phyloP scores from a whole-genome alignment of 2,329 filamentous ascomycete genomes.

The Aspergillus ochraceus region DNA sequence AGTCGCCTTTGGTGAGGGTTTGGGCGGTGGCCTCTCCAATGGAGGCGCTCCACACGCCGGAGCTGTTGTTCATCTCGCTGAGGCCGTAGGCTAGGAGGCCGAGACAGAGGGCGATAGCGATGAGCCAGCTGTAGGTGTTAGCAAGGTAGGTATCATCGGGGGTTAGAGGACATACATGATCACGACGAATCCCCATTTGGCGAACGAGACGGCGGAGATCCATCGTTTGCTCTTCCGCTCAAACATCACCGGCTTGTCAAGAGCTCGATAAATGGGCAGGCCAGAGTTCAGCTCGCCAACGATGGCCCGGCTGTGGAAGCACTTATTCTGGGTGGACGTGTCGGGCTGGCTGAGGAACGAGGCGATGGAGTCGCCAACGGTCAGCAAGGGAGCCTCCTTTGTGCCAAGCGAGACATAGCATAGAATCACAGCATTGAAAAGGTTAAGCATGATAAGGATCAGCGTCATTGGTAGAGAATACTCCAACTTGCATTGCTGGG shows the following conservation, averaged over 20 bases:
- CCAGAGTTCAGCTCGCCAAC: neutral
- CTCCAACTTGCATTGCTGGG: conserved; percentile 19
- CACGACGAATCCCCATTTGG: neutral
- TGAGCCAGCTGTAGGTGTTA: neutral
- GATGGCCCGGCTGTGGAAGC: conserved; percentile 18
- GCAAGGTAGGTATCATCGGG: neutral
- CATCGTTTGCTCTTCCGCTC: neutral
- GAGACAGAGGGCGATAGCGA: neutral
- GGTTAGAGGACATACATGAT: neutral
- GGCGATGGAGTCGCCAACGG: conserved; percentile 38
- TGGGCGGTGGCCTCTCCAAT: conserved; percentile 7
- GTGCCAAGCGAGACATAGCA: neutral
- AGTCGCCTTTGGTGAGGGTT: conserved; percentile 4
- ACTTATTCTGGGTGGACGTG: conserved; percentile 23
- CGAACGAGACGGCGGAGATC: neutral
- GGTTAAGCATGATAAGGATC: conserved; percentile 22
- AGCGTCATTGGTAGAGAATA: conserved; percentile 17
- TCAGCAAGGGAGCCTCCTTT: conserved; percentile 26
- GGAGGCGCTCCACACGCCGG: conserved; percentile 2
- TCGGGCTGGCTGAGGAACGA: conserved; percentile 38
- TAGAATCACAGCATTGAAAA: conserved; percentile 12
- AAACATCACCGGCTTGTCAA: neutral
- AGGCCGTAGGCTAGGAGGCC: neutral
- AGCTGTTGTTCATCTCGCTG: neutral
- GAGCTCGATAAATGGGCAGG: neutral